Evolutionary conservation across 495 filamentous ascomycete species (phyloP).

Genomic region (Xylaria longipes): DNA sequence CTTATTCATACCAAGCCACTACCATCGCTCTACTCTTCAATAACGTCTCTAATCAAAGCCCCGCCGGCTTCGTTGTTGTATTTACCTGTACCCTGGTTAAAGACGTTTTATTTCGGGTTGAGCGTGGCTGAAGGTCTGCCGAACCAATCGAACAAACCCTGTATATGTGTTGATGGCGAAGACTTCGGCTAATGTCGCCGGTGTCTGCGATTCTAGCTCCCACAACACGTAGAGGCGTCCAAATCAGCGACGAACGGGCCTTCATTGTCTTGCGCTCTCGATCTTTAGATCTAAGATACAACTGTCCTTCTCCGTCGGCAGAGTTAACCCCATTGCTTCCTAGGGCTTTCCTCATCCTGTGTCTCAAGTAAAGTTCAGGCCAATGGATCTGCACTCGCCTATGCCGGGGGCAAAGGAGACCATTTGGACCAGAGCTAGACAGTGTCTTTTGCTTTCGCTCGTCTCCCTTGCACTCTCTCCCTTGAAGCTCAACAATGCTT

Average conservation of each 20-base stretch:
- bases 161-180: background rate
- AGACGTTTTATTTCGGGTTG: background rate
- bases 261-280: constrained; percentile 26
- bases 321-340: constrained; percentile 20
- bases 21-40: background rate
- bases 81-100: background rate
- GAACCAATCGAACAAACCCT: background rate
- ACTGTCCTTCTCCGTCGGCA: constrained; percentile 17
- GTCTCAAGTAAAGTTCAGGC: constrained; percentile 17
- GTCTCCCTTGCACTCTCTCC: constrained; percentile 25
- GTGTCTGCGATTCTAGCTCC: background rate
- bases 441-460: constrained; percentile 29
- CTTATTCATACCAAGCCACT: background rate
- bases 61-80: background rate
- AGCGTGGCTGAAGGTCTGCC: background rate
- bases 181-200: background rate
- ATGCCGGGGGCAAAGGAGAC: constrained; percentile 11
- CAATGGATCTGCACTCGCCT: constrained; percentile 17
- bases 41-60: background rate
- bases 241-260: constrained; percentile 26
- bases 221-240: constrained; percentile 3
- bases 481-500: constrained; percentile 31
- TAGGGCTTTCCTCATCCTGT: constrained; percentile 13
- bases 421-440: constrained; percentile 27
- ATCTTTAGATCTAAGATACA: constrained; percentile 26